These are phyloP conservation scores for Zizania palustris DNA, from an alignment of 202 grass and related monocot genomes.

Conservation along the genomic window DNA sequence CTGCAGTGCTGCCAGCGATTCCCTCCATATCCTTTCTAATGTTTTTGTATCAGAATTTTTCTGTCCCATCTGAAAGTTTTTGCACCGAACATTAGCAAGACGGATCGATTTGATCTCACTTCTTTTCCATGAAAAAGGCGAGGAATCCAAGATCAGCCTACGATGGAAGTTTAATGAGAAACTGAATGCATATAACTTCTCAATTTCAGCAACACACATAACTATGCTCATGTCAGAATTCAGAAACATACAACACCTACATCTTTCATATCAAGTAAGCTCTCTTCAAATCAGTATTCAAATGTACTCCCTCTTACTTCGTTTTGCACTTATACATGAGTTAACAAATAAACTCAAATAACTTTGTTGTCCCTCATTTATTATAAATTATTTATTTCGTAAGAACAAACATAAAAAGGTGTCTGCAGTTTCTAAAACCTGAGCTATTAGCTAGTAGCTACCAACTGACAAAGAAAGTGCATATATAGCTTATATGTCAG, in stretches of 20 bases:
- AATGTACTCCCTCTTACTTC: background rate
- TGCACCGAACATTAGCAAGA: background rate
- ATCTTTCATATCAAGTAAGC: background rate
- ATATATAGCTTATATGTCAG: conserved; percentile 23
- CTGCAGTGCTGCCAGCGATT: background rate
- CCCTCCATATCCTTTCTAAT: background rate
- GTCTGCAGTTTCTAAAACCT: too few species aligned
- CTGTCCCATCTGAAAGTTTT: too few species aligned
- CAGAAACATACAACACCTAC: background rate
- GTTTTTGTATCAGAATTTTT: too few species aligned
- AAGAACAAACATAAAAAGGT: too few species aligned
- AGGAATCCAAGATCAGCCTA: background rate
- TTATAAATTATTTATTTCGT: too few species aligned
- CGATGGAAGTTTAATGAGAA: background rate
- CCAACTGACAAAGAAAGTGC: background rate
- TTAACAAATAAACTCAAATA: too few species aligned
- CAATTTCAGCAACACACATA: background rate
- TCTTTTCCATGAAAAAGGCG: background rate
- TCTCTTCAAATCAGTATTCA: background rate
- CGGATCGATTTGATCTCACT: background rate
- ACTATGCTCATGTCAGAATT: background rate
- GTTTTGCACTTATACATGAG: too few species aligned
- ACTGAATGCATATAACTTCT: background rate
- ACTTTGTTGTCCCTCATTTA: too few species aligned
- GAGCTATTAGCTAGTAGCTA: background rate